Evolutionary conservation across 2,329 filamentous ascomycete genomes (phyloP), one percentile per base, ranked within the genome.

Genomic region (Ophioceras dolichostomum): DNA sequence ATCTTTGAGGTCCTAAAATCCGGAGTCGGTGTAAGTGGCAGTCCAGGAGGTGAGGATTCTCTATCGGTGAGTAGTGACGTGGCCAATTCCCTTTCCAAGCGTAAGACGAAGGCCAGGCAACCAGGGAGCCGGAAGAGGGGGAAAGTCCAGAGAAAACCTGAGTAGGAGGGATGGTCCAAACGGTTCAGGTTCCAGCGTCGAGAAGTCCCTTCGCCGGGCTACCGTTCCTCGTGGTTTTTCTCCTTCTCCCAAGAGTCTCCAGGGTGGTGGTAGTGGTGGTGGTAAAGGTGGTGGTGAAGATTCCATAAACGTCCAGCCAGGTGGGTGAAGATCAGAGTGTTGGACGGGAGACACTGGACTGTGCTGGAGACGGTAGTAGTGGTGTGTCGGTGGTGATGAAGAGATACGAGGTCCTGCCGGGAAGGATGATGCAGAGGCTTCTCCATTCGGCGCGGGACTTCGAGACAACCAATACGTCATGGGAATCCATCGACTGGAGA

Each of bases 1-100:
- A 62, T 98, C 91, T 83, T 98, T 98, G 38, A 98, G 79, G 64
- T 98, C 91, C 91, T 98, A 87, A 38, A 66, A 79, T 68, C 72
- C 73, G 78, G 71, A 72, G 64, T 75, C 73, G 75, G 73, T 72
- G 82, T 91, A 84, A 88, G 83, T 87, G 66, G 74, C 60, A 66
- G 59, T 75, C 71, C 66, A 67, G 70, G 65, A 57, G 49, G 44
- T 47, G 41, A 44, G 49, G 22, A 12, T 12, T 26, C 22, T 26
- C 22, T 8, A 41, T 50, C 58, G 49, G 24, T 18, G 30, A 39
- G 21, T 17, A 21, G 31, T 12, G 19, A 33, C 19, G 16, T n/a
- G 31, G 30, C 16, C 31, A 10, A 19, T 19, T 19, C 21, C 50
- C 52, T 56, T n/a, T 52, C 56, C 52, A 50, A 49, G 41, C 37